Percentiles rank a stretch among this genome's conserved stretches.
phyloP scores from a whole-genome alignment of 441 rosid genomes.

The Populus tomentosa region DNA sequence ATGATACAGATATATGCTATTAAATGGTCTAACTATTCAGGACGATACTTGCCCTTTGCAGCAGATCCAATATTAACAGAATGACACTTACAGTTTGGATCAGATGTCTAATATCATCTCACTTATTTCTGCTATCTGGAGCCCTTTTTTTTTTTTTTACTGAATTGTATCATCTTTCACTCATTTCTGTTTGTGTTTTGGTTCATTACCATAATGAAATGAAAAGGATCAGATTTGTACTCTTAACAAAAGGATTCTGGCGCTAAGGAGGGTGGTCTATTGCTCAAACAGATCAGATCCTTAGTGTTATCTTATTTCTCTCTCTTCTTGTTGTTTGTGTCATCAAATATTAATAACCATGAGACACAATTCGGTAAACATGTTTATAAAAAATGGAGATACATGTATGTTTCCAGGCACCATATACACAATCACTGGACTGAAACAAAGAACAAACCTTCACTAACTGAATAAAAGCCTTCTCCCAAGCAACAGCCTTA shows the following conservation, averaged over 20 bases:
- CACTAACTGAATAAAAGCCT: constrained; percentile 81
- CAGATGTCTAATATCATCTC: neutral
- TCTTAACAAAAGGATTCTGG: too few relatives aligned
- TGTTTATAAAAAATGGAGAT: too few relatives aligned
- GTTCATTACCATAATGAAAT: neutral
- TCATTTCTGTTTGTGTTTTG: neutral
- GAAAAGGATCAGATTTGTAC: neutral
- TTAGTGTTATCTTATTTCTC: too few relatives aligned
- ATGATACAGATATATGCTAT: neutral
- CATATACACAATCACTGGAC: constrained; percentile 4
- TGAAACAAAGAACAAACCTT: constrained; percentile 50
- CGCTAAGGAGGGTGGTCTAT: too few relatives aligned
- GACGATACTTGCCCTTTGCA: neutral
- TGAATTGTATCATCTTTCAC: too few relatives aligned
- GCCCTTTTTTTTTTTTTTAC: neutral
- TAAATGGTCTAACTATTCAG: neutral
- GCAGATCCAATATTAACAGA: neutral
- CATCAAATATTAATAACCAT: too few relatives aligned
- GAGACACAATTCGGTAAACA: too few relatives aligned
- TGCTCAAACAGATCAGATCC: too few relatives aligned
- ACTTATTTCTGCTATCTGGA: neutral
- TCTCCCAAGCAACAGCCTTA: constrained; percentile 95
- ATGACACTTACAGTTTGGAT: neutral
- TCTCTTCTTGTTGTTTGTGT: too few relatives aligned
- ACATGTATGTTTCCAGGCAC: neutral